Conservation (phyloP, 2,329 filamentous ascomycete genomes). For the Pleoardoris graminearum region DNA sequence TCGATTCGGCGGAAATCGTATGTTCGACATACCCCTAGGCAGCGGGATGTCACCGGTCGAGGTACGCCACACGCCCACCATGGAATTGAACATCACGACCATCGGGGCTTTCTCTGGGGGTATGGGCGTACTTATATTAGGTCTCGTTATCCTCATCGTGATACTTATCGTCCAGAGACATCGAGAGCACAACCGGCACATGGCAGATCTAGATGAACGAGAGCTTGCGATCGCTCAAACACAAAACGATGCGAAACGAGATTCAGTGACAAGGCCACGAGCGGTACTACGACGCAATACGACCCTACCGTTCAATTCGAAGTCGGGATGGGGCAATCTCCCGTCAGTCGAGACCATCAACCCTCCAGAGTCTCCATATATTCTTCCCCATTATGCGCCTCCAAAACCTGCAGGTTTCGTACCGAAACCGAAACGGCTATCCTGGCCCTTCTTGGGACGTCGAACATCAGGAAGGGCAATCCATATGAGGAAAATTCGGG, state of each 20-base stretch:
- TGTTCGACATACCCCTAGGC: not conserved
- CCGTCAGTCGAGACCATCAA: constrained; percentile 45
- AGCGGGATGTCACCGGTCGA: not conserved
- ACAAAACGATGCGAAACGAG: constrained; percentile 21
- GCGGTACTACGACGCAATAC: constrained; percentile 37
- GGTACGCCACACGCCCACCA: constrained; percentile 13
- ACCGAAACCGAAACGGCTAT: constrained; percentile 27
- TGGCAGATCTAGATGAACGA: constrained; percentile 40
- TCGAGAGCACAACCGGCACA: constrained; percentile 33
- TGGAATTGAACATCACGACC: constrained; percentile 28
- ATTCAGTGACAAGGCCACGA: constrained; percentile 32
- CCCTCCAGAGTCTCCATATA: constrained; percentile 19
- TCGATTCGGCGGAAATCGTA: not conserved
- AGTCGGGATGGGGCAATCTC: constrained; percentile 48
- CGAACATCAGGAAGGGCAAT: constrained; percentile 30
- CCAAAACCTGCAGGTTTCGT: constrained; percentile 25
- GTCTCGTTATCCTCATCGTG: constrained; percentile 27
- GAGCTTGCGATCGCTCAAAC: constrained; percentile 32
- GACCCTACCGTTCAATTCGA: constrained; percentile 39
- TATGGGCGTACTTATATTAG: constrained; percentile 31
- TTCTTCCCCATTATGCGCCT: constrained; percentile 27
- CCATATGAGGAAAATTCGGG: constrained; percentile 33
- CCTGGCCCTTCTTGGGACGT: constrained; percentile 37
- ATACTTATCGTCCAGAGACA: constrained; percentile 33
- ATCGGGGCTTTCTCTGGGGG: constrained; percentile 30